phyloP scores from a whole-genome alignment of 2,329 filamentous ascomycete genomes.

The Trichophyton simii region DNA sequence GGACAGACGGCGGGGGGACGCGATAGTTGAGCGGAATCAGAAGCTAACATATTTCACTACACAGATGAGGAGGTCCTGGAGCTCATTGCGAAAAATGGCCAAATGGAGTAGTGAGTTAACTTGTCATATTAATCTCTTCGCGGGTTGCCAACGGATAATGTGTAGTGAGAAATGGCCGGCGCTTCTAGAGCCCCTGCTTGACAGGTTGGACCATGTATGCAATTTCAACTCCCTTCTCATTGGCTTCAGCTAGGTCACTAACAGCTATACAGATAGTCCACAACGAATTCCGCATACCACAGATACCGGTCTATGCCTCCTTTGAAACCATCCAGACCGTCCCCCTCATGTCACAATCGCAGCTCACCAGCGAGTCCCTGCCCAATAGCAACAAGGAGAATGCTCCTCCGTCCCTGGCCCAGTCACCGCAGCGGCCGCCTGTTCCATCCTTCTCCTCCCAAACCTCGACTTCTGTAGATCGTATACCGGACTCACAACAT shows the following conservation, averaged over 20 bases:
- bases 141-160: slow-evolving; percentile 21
- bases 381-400: slow-evolving; percentile 31
- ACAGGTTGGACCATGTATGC: slow-evolving; percentile 53
- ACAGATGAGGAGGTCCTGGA: slow-evolving; percentile 43
- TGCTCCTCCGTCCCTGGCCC: slow-evolving; percentile 20
- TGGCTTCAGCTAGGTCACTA: not conserved
- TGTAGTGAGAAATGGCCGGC: slow-evolving; percentile 56
- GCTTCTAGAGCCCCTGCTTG: slow-evolving; percentile 52
- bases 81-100: slow-evolving; percentile 45
- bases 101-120: slow-evolving; percentile 42
- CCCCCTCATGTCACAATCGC: slow-evolving; percentile 16
- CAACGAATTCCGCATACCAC: slow-evolving; percentile 62
- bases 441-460: slow-evolving; percentile 26
- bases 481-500: slow-evolving; percentile 32
- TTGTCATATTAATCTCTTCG: not conserved
- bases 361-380: slow-evolving; percentile 19
- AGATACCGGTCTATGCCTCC: slow-evolving; percentile 35
- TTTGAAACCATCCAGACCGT: slow-evolving; percentile 20
- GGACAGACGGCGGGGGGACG: not conserved
- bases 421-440: slow-evolving; percentile 26
- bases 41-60: slow-evolving; percentile 18
- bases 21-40: not conserved
- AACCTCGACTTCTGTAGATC: slow-evolving; percentile 25
- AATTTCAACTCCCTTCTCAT: not conserved
- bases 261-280: slow-evolving; percentile 50